These are phyloP conservation scores for Nannochloropsis salina DNA, from an alignment of 108 stramenopile species.

Conservation along the genomic window DNA sequence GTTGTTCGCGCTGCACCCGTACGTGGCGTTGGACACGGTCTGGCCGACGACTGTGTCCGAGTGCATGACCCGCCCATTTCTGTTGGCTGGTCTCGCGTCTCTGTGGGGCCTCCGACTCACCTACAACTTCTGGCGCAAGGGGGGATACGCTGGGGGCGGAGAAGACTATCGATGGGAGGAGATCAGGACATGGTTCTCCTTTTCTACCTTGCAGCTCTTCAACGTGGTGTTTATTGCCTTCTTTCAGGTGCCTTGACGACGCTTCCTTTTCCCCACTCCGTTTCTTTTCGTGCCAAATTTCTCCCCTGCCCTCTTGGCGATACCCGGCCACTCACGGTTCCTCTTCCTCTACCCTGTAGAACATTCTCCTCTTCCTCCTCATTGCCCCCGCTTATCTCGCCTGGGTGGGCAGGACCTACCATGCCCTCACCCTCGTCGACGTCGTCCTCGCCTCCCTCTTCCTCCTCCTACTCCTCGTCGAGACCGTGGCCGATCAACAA, in stretches of 20 bases:
- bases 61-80: not conserved
- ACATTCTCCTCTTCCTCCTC: slow-evolving; percentile 16
- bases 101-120: not conserved
- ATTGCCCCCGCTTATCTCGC: not conserved
- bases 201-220: not conserved
- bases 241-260: not conserved
- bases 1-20: not conserved
- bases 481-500: slow-evolving; percentile 10
- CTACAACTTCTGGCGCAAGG: not conserved
- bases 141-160: not conserved
- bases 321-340: not conserved
- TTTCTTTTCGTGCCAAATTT: not conserved
- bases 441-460: not conserved
- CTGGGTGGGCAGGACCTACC: not conserved
- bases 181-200: not conserved
- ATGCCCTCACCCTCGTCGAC: not conserved
- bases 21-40: not conserved
- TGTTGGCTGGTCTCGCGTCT: not conserved
- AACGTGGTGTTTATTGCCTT: not conserved
- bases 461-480: not conserved
- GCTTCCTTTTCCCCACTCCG: not conserved
- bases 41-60: not conserved
- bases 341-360: not conserved
- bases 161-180: slow-evolving; percentile 12
- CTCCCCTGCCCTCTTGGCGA: not conserved